Evolutionary conservation across 352 stramenopile species (phyloP), one percentile per base, ranked within the genome.

Genomic region (Pythium brachiatum): DNA sequence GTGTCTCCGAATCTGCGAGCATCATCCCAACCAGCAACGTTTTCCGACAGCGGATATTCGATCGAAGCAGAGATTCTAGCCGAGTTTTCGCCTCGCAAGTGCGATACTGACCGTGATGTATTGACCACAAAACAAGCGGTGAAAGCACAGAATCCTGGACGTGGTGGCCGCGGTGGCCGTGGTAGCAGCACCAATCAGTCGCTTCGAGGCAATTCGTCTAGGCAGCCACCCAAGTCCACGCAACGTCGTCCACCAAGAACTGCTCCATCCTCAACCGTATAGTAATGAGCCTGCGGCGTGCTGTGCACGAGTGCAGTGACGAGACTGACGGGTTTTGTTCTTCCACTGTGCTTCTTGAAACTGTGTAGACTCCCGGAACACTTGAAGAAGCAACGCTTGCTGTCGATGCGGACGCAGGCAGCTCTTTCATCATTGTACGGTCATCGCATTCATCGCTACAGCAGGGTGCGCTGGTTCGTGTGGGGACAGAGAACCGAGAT

Each of bases 21-120:
- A 15, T 26, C 41, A 3, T n/a, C n/a, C n/a, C n/a, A 15, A 48
- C 3, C 41, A 13, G 6, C n/a, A 4, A 48, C 9, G n/a, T 4
- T n/a, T 27, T 2, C 3, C 2, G 41, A 48, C n/a, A 20, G 15
- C 41, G 8, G 20, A 13, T 16, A 48, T 7, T 69, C 66, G 1
- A 75, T 81, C 7, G 76, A 85, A 53, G 50, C 46, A 3, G 72
- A 82, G 31, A 79, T 79, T 32, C 25, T 76, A 20, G 70, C 69
- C 0, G 53, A 55, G 7, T 61, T 78, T 8, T 70, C 68, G 21
- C 38, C 43, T 5, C 39, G 59, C 0, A 53, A 62, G 27, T 36
- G 31, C 26, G 15, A n/a, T 32, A 1, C 15, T n/a, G 16, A 62
- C 5, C 7, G 7, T 1, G 11, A 27, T 26, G 4, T 27, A 4